A percentile compares a stretch with the other conserved stretches of the same genome.
Conservation (phyloP, 2,329 filamentous ascomycete species). For the Fusarium tanahbumbuense region DNA sequence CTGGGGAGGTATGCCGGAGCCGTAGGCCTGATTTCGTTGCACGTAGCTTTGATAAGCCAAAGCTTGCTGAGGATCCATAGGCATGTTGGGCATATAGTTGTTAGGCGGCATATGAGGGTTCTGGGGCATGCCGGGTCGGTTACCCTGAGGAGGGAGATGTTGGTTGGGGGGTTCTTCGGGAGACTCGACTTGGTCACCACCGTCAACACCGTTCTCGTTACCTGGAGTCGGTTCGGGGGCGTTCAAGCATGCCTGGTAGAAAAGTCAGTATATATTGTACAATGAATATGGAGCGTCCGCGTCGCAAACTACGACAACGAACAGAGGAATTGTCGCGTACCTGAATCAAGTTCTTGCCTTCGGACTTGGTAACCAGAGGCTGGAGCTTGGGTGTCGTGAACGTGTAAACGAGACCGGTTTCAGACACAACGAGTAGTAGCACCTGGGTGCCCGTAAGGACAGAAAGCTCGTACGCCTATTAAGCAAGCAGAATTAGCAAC, state of each 20-base stretch:
- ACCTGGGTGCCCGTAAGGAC: constrained; percentile 98
- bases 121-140: constrained; percentile 73
- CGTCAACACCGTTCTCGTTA: constrained; percentile 84
- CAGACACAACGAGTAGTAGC: constrained; percentile 93
- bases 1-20: constrained; percentile 83
- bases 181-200: constrained; percentile 82
- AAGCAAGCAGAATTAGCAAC: constrained; percentile 38
- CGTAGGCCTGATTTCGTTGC: constrained; percentile 74
- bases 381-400: constrained; percentile 99
- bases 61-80: constrained; percentile 80
- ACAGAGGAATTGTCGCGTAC: constrained; percentile 62
- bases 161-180: constrained; percentile 87
- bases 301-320: neutral
- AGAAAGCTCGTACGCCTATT: constrained; percentile 93
- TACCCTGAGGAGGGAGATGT: constrained; percentile 74
- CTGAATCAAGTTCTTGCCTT: constrained; percentile 99
- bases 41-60: constrained; percentile 88
- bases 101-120: constrained; percentile 69
- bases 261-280: constrained; percentile 19
- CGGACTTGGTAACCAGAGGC: constrained; percentile 96
- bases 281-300: neutral
- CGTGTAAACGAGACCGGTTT: constrained; percentile 97
- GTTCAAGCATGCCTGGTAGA: constrained; percentile 88
- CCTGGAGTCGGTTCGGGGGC: constrained; percentile 89
- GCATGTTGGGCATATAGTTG: constrained; percentile 72